Percentiles rank a stretch among this genome's conserved stretches.
phyloP scores from a whole-genome alignment of 106 monocot genomes.

The Phalaenopsis equestris region DNA sequence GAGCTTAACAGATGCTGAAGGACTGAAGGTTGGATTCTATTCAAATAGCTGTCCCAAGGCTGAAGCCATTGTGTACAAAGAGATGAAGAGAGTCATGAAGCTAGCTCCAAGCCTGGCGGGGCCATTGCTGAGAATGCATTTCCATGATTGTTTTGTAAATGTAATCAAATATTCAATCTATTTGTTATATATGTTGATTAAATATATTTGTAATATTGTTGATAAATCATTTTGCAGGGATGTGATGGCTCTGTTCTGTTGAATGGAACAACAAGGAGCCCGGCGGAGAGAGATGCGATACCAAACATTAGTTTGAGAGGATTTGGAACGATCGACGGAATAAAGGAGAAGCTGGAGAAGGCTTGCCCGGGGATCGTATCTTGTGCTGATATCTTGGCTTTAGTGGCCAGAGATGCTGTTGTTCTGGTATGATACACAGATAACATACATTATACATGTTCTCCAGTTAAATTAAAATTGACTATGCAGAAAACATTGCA shows the following conservation, averaged over 20 bases:
- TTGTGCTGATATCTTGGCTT: conserved; percentile 34
- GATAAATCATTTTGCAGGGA: conserved; percentile 16
- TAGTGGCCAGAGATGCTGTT: conserved; percentile 43
- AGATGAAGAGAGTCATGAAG: conserved; percentile 21
- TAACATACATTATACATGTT: too few relatives aligned
- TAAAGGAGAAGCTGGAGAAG: conserved; percentile 35
- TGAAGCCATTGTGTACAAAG: conserved; percentile 31
- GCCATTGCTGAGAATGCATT: conserved; percentile 41
- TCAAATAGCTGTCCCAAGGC: conserved; percentile 32
- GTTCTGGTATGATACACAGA: conserved; percentile 15
- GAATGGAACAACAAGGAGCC: conserved; percentile 5
- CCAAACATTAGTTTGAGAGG: conserved; percentile 32
- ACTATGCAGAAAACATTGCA: too few relatives aligned
- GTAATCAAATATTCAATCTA: conserved; percentile 7
- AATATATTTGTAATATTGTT: background rate
- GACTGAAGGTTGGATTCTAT: conserved; percentile 41
- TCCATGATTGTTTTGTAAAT: conserved; percentile 62
- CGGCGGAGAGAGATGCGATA: conserved; percentile 25
- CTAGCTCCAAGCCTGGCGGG: conserved; percentile 25
- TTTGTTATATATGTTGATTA: background rate
- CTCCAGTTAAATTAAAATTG: too few relatives aligned
- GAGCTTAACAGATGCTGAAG: background rate
- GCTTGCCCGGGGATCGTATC: conserved; percentile 47
- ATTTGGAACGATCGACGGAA: conserved; percentile 22
- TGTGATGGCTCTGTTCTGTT: conserved; percentile 44